These are phyloP conservation scores for Fusarium abutilonis DNA, from an alignment of 2,329 filamentous ascomycete genomes.

Conservation along the genomic window DNA sequence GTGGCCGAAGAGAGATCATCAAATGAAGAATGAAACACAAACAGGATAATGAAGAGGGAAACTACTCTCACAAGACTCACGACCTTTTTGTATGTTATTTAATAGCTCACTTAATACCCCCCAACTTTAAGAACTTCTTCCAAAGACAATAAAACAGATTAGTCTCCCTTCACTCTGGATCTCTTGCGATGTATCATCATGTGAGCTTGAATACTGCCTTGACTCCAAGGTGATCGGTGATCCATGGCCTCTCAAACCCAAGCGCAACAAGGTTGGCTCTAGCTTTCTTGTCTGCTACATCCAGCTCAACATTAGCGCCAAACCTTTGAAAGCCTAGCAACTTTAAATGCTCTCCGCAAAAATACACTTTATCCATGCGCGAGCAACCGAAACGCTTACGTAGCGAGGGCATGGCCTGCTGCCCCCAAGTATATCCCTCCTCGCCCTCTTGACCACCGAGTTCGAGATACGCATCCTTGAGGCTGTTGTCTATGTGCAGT, in stretches of 20 bases:
- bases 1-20: not conserved
- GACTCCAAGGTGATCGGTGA: slow-evolving; percentile 21
- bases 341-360: slow-evolving; percentile 49
- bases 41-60: slow-evolving; percentile 2
- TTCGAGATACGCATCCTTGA: slow-evolving; percentile 64
- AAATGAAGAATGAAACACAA: not conserved
- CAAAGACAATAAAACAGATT: not conserved
- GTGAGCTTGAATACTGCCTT: slow-evolving; percentile 5
- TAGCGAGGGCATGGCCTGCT: slow-evolving; percentile 57
- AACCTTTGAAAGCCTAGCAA: slow-evolving; percentile 55
- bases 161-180: no score
- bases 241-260: slow-evolving; percentile 18
- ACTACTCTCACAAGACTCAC: not conserved
- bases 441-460: slow-evolving; percentile 62
- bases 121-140: not conserved
- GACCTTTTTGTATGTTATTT: not conserved
- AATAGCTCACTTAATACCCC: not conserved
- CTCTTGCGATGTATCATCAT: not conserved
- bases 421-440: slow-evolving; percentile 66
- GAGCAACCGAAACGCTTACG: slow-evolving; percentile 58
- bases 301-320: slow-evolving; percentile 54
- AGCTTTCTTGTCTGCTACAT: not conserved
- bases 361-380: slow-evolving; percentile 65
- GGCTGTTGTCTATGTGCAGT: slow-evolving; percentile 58
- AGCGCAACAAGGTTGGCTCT: slow-evolving; percentile 9